These are phyloP conservation scores for Amylocystis lapponica DNA, from an alignment of 768 basidiomycete species.

Conservation along the genomic window DNA sequence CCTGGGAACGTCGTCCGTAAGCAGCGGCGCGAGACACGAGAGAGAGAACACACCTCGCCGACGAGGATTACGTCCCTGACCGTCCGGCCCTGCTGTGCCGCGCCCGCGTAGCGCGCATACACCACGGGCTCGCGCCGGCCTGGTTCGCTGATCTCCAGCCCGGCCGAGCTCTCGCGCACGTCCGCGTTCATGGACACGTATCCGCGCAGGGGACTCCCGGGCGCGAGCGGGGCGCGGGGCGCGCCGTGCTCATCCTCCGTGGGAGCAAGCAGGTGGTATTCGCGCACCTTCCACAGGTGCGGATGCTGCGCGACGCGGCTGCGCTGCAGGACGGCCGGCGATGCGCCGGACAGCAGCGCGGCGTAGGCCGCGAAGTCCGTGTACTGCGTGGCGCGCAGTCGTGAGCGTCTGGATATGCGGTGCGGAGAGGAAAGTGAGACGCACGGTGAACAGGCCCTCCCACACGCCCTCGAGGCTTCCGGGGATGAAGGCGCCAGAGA, in stretches of 20 bases:
- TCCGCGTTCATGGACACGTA: conserved; percentile 51
- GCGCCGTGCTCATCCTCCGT: conserved; percentile 27
- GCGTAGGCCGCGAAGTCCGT: conserved; percentile 84
- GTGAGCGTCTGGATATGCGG: background rate
- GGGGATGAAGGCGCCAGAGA: conserved; percentile 47
- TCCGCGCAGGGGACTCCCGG: conserved; percentile 35
- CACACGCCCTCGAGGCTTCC: conserved; percentile 74
- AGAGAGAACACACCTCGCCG: conserved; percentile 52
- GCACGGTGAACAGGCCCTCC: conserved; percentile 75
- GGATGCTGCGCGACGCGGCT: conserved; percentile 77
- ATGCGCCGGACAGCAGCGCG: conserved; percentile 61
- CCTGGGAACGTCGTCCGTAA: conserved; percentile 45
- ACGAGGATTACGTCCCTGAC: conserved; percentile 62
- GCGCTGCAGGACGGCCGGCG: conserved; percentile 61
- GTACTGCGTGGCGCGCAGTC: conserved; percentile 40
- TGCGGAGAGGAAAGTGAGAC: conserved; percentile 19
- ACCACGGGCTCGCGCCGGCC: conserved; percentile 23
- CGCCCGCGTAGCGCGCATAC: conserved; percentile 21
- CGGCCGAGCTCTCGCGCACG: conserved; percentile 42
- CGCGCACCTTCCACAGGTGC: conserved; percentile 85
- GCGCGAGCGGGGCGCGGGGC: conserved; percentile 5
- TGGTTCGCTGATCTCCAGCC: conserved; percentile 44
- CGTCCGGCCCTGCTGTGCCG: conserved; percentile 3
- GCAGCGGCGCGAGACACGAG: background rate
- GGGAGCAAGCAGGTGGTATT: conserved; percentile 51